Conservation (phyloP, 495 filamentous ascomycete species). For the Neohortaea acidophila region DNA sequence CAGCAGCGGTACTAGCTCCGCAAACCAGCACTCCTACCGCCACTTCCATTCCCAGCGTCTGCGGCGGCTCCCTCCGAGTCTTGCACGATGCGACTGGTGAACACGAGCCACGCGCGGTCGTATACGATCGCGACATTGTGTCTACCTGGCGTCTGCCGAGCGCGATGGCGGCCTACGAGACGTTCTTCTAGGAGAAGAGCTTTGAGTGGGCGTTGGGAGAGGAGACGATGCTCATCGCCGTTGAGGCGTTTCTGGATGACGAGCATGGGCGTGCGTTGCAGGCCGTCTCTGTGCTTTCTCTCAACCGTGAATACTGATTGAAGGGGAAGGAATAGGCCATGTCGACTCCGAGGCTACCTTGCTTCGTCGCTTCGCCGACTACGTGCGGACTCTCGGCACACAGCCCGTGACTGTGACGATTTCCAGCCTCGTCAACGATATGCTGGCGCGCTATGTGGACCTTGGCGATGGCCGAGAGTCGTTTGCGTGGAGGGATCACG, state of each 20-base stretch:
- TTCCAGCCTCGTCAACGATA: conserved; percentile 11
- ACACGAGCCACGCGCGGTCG: conserved; percentile 3
- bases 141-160: conserved; percentile 10
- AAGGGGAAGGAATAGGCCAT: too few relatives aligned
- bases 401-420: conserved; percentile 11
- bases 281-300: neutral
- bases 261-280: neutral
- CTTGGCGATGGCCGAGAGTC: neutral
- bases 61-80: neutral
- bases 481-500: conserved; percentile 3
- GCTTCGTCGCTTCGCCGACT: conserved; percentile 4
- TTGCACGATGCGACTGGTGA: neutral
- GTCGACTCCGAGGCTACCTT: neutral
- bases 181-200: conserved; percentile 15
- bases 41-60: neutral
- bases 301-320: neutral
- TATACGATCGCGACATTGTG: conserved; percentile 10
- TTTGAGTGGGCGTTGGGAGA: conserved; percentile 9
- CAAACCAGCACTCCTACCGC: too few relatives aligned
- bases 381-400: conserved; percentile 1
- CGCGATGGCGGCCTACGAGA: conserved; percentile 6
- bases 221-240: conserved; percentile 7
- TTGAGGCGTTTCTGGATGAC: conserved; percentile 13
- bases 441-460: conserved; percentile 4
- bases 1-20: neutral